Base-by-base conservation (phyloP, 352 stramenopile species). In the Phytophthora gonapodyides region DNA sequence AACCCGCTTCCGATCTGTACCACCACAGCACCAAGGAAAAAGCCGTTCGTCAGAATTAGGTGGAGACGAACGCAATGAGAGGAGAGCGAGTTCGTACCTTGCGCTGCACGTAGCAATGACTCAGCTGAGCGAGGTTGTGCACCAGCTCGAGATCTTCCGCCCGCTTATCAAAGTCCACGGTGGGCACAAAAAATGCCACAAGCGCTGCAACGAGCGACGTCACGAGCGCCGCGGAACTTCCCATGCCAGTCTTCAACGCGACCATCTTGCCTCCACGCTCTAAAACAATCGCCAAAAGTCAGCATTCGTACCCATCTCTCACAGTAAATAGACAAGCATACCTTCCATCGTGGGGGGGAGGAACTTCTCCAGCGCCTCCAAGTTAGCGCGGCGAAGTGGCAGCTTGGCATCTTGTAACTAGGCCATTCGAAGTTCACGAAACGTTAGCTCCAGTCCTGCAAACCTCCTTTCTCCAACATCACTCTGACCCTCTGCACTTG, bases 241-340 rank as follows among this genome's bases (percentile, higher is more conserved):
- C 97, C 73, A 99, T 89, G 1, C 97, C 97, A 11, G 97, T 99
- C 75, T 99, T 99, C 19, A 92, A 78, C 11, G 97, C 86, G 34
- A 86, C 66, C 16, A 76, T 37, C 9, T 80, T 58, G 31, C 83
- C 82, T 41, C 54, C 34, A 46, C 53, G 52, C 54, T 77, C 76
- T 87, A 43, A n/a, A 54, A 31, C 27, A 31, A 8, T 9, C 27
- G 36, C 0, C 27, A 41, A 38, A n/a, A 7, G 8, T 65, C 16
- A 69, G 19, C 37, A 59, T 41, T 13, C 13, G 27, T 27, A 35
- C 30, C 11, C 3, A 8, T 35, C 38, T 57, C 5, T 16, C 11
- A 35, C 8, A 43, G 1, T 27, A 10, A 46, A 36, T 7, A 19
- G 5, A 17, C 8, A 44, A 33, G 0, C 35, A 24, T 67, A 88